Evolutionary conservation across 345 rosid species (phyloP).

Genomic region (Citrus australasica): DNA sequence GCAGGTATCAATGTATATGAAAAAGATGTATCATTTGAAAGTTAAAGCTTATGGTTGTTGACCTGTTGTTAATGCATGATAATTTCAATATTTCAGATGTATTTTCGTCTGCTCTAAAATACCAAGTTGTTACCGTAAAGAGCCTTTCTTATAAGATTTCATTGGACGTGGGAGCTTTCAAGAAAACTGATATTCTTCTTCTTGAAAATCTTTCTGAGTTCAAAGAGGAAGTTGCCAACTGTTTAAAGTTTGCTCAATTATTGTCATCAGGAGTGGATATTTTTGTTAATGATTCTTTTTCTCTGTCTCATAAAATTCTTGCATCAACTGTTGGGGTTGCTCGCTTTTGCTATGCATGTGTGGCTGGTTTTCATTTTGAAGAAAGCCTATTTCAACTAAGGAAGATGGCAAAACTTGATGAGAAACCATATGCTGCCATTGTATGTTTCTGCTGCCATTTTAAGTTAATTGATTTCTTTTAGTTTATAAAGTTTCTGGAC

Average conservation of each 20-base stretch:
- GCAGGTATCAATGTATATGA: slow-evolving; percentile 36
- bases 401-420: slow-evolving; percentile 30
- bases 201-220: slow-evolving; percentile 50
- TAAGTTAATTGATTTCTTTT: neutral
- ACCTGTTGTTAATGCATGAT: slow-evolving; percentile 3
- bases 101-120: slow-evolving; percentile 40
- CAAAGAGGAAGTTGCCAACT: slow-evolving; percentile 61
- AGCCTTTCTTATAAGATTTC: slow-evolving; percentile 24
- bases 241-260: slow-evolving; percentile 40
- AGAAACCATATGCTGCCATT: slow-evolving; percentile 54
- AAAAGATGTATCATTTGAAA: neutral
- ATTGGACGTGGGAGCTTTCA: slow-evolving; percentile 28
- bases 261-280: slow-evolving; percentile 60
- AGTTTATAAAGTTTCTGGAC: neutral
- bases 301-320: slow-evolving; percentile 54
- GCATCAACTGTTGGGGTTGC: slow-evolving; percentile 65
- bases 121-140: slow-evolving; percentile 31
- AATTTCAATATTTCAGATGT: slow-evolving; percentile 34
- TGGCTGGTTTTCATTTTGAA: slow-evolving; percentile 69
- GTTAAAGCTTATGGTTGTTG: slow-evolving; percentile 3
- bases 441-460: slow-evolving; percentile 33
- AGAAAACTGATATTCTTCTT: slow-evolving; percentile 37
- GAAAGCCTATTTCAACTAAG: slow-evolving; percentile 40
- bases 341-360: slow-evolving; percentile 42
- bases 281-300: slow-evolving; percentile 63